A percentile compares a stretch with the other conserved stretches of the same genome.
These are phyloP conservation scores for Pichia sp. DNA, from an alignment of 1,139 yeast genomes.

Conservation along the genomic window DNA sequence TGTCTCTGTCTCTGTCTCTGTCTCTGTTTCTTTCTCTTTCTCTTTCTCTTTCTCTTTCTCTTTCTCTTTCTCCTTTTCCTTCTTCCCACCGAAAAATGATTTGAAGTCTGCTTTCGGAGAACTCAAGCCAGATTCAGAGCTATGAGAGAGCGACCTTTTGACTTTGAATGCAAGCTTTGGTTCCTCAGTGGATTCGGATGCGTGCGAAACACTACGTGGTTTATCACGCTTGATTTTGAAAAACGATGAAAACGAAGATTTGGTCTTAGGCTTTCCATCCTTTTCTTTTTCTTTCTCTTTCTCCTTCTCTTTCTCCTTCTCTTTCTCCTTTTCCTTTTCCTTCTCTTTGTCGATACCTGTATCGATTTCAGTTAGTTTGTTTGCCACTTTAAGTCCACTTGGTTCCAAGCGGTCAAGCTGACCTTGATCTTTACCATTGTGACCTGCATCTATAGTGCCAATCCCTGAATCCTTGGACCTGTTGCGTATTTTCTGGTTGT, in stretches of 20 bases:
- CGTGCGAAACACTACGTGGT: conserved; percentile 12
- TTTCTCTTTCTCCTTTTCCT: conserved; percentile 11
- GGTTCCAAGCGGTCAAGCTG: background rate
- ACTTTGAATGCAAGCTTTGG: conserved; percentile 11
- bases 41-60: conserved; percentile 8
- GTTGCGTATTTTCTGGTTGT: background rate
- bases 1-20: conserved; percentile 10
- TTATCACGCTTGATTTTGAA: conserved; percentile 20
- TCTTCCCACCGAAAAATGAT: conserved; percentile 18
- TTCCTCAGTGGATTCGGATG: conserved; percentile 7
- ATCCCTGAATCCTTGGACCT: background rate
- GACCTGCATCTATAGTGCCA: background rate
- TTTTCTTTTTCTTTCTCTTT: conserved; percentile 9
- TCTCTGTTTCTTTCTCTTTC: conserved; percentile 2
- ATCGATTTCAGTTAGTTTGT: background rate
- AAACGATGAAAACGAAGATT: conserved; percentile 20
- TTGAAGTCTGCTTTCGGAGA: conserved; percentile 19
- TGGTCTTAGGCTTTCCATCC: conserved; percentile 12
- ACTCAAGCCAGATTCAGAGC: conserved; percentile 12
- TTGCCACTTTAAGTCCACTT: background rate
- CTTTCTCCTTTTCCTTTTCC: background rate
- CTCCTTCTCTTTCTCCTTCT: background rate
- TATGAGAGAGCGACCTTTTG: conserved; percentile 13
- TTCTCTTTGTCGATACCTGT: background rate
- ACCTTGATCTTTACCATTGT: background rate